Percentiles rank a stretch among this genome's conserved stretches.
These are phyloP conservation scores for Gonapodya sp. DNA, from an alignment of 192 early-diverging fungal genomes.

Conservation along the genomic window DNA sequence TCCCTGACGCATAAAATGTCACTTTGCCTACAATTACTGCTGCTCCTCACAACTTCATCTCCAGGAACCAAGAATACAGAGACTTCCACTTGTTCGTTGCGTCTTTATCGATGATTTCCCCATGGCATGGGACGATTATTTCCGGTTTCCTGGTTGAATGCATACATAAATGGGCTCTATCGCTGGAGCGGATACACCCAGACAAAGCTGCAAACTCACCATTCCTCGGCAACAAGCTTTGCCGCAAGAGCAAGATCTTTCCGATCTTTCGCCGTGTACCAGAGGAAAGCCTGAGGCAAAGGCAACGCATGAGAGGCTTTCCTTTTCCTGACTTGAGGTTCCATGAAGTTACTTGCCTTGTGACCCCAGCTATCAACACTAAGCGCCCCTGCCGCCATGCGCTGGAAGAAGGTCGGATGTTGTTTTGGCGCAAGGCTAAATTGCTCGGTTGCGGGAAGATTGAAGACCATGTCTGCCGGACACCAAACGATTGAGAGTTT, in stretches of 20 bases:
- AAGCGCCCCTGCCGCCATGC: not conserved
- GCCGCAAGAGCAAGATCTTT: slow-evolving; percentile 7
- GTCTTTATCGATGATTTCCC: not conserved
- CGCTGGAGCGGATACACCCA: too few relatives aligned
- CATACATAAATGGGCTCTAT: too few relatives aligned
- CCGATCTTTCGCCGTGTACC: not conserved
- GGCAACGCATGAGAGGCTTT: not conserved
- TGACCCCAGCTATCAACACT: not conserved
- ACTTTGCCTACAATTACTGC: too few relatives aligned
- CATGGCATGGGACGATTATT: slow-evolving; percentile 7
- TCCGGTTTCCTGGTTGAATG: not conserved
- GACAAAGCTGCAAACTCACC: too few relatives aligned
- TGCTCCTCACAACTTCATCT: not conserved
- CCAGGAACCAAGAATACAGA: not conserved
- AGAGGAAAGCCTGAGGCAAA: not conserved
- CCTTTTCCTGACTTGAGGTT: not conserved
- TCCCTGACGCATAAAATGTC: too few relatives aligned
- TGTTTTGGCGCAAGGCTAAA: not conserved
- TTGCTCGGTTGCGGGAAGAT: not conserved
- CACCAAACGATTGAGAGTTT: not conserved
- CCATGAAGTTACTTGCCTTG: not conserved
- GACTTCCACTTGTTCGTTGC: not conserved
- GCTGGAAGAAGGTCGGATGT: not conserved
- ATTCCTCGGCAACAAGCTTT: not conserved
- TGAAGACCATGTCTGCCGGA: not conserved